These are phyloP conservation scores for Warburgia ugandensis DNA, from an alignment of 164 flowering plant genomes.

Conservation along the genomic window DNA sequence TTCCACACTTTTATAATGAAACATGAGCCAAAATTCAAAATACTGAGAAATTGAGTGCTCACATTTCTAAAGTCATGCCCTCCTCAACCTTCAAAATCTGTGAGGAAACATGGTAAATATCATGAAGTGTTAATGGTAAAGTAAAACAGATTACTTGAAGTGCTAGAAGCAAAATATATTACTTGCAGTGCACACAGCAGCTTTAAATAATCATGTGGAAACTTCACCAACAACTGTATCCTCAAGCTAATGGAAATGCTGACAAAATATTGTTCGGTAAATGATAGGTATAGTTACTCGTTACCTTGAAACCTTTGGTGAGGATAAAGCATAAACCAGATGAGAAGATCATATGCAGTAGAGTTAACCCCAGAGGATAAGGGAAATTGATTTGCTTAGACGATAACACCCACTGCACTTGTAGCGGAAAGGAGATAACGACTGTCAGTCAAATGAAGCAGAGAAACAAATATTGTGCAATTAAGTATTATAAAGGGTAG, in stretches of 20 bases:
- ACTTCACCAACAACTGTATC: no score
- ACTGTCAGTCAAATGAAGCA: slow-evolving; percentile 12
- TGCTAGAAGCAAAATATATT: not conserved
- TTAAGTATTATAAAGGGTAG: no score
- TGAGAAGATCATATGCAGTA: slow-evolving; percentile 96
- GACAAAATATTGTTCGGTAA: no score
- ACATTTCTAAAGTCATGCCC: slow-evolving; percentile 94
- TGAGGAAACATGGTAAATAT: slow-evolving; percentile 11
- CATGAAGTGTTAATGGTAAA: not conserved
- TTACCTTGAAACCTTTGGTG: slow-evolving; percentile 84
- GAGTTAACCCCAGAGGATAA: slow-evolving; percentile 90
- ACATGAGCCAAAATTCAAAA: not conserved
- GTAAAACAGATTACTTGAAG: not conserved
- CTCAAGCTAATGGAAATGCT: no score
- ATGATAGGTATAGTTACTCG: no score
- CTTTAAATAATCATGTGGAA: no score
- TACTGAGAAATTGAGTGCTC: slow-evolving; percentile 19
- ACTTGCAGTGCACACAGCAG: no score
- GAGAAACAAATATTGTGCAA: not conserved
- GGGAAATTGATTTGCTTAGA: slow-evolving; percentile 97
- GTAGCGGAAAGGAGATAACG: slow-evolving; percentile 6
- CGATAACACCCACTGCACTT: slow-evolving; percentile 93
- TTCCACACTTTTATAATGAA: not conserved
- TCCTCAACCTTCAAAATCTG: slow-evolving; percentile 86
- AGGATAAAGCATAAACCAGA: slow-evolving; percentile 80